Percentiles rank a stretch among this genome's conserved stretches.
These are phyloP conservation scores for Hypholoma fasciculare DNA, from an alignment of 768 basidiomycete genomes.

Conservation along the genomic window DNA sequence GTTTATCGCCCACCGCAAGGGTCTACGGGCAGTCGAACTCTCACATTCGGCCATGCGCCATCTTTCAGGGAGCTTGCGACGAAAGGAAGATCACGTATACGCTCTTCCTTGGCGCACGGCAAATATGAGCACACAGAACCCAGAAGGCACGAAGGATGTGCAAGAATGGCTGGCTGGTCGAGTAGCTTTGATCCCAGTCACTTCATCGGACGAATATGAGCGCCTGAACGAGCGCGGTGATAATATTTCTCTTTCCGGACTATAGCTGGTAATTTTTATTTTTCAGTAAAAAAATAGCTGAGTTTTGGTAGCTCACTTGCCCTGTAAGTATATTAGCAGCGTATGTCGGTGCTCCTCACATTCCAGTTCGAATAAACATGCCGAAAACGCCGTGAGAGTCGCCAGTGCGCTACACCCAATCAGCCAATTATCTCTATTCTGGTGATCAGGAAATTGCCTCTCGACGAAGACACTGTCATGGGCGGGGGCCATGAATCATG, in stretches of 20 bases:
- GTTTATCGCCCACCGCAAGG: constrained; percentile 9
- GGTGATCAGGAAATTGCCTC: no score
- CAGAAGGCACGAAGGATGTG: constrained; percentile 4
- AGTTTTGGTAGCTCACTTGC: no score
- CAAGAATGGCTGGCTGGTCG: constrained; percentile 4
- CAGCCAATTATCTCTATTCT: no score
- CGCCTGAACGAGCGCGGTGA: not conserved
- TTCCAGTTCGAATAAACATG: no score
- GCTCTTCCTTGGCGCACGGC: not conserved
- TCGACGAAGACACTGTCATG: no score
- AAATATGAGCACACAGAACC: not conserved
- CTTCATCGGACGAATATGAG: not conserved
- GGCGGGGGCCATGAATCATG: no score
- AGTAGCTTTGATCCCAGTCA: not conserved
- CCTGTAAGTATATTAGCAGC: no score
- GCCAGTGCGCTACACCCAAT: no score
- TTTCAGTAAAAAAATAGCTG: not conserved
- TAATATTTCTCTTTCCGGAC: not conserved
- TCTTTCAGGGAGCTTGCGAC: constrained; percentile 8
- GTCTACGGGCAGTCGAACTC: constrained; percentile 11
- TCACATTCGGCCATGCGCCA: constrained; percentile 15
- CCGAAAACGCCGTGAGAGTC: no score
- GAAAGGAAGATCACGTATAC: not conserved
- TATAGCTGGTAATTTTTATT: not conserved
- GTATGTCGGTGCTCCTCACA: no score